Evolutionary conservation across 352 stramenopile species (phyloP), one percentile per base, ranked within the genome.

Genomic region (Halophytophthora batemanensis): DNA sequence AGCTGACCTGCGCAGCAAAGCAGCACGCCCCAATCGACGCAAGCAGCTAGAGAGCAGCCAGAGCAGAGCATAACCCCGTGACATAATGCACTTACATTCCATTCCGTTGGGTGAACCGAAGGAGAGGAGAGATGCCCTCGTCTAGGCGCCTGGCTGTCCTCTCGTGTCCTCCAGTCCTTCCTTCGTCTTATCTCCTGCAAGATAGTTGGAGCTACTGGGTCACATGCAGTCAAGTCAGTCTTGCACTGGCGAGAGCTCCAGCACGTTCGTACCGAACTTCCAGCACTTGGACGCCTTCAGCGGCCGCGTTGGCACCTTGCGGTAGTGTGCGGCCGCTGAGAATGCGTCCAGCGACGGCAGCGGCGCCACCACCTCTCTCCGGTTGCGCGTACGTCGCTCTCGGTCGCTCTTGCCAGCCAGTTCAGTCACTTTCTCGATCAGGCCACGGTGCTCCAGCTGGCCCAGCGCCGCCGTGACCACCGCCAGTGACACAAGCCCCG

Each of bases 201-300:
- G 33, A 44, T 29, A 25, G 38, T 18, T 31, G 33, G 25, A 17
- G 29, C 37, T 42, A 39, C 47, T 39, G 53, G 50, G 41, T 28
- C 31, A 21, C 31, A 43, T 29, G 23, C 40, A 25, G 14, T 8
- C 28, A 60, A 42, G 54, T 39, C 45, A 68, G n/a, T 71, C 57
- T 15, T 69, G 56, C 2, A 70, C 36, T 7, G 57, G 57, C 0
- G 58, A 64, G 23, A 83, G 56, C 44, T 56, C 56, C 10, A 77
- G 53, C 14, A 71, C 19, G n/a, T 61, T 67, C 18, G 45, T 49
- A 6, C 62, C 69, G 21, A 77, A 72, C 41, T 82, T 82, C 80
- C 80, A 90, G 41, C 64, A 77, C 53, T 90, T 90, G 13, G 77
- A 74, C 17, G 80, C 77, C 45, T 91, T 91, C 14, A 91, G 45